Evolutionary conservation across 2,329 filamentous ascomycete genomes (phyloP).

Genomic region (Raffaelea deltoideospora): DNA sequence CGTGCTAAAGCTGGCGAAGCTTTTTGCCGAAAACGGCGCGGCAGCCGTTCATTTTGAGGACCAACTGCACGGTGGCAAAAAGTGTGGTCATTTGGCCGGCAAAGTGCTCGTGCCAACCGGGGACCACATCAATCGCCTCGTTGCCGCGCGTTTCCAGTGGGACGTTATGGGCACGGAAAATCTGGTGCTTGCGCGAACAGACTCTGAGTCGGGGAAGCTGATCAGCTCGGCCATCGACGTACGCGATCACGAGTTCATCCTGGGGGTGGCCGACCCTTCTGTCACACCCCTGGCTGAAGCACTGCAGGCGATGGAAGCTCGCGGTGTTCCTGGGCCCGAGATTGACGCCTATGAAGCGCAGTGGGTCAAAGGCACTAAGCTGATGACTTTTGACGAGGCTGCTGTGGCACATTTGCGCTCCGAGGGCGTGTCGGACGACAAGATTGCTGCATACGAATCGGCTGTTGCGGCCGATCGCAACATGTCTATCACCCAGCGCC

Average conservation of each 20-base stretch:
- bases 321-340: slow-evolving; percentile 61
- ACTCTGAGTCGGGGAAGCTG: slow-evolving; percentile 85
- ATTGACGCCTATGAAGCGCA: slow-evolving; percentile 74
- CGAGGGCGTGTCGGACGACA: slow-evolving; percentile 47
- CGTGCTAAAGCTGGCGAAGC: slow-evolving; percentile 88
- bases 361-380: slow-evolving; percentile 75
- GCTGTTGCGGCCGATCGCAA: slow-evolving; percentile 49
- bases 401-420: slow-evolving; percentile 58
- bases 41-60: slow-evolving; percentile 97
- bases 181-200: slow-evolving; percentile 83
- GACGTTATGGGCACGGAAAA: slow-evolving; percentile 96
- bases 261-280: slow-evolving; percentile 25
- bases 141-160: slow-evolving; percentile 91
- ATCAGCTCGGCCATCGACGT: slow-evolving; percentile 84
- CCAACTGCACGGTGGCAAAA: slow-evolving; percentile 94
- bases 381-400: slow-evolving; percentile 87
- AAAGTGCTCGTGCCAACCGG: slow-evolving; percentile 89
- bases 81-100: slow-evolving; percentile 90
- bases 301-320: slow-evolving; percentile 75
- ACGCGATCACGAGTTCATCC: slow-evolving; percentile 92
- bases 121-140: slow-evolving; percentile 91
- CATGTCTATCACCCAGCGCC: slow-evolving; percentile 64
- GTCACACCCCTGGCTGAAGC: slow-evolving; percentile 47
- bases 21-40: slow-evolving; percentile 93
- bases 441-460: slow-evolving; percentile 52